Base-by-base conservation (phyloP, 345 rosid genomes). In the Eutrema yunnanense region DNA sequence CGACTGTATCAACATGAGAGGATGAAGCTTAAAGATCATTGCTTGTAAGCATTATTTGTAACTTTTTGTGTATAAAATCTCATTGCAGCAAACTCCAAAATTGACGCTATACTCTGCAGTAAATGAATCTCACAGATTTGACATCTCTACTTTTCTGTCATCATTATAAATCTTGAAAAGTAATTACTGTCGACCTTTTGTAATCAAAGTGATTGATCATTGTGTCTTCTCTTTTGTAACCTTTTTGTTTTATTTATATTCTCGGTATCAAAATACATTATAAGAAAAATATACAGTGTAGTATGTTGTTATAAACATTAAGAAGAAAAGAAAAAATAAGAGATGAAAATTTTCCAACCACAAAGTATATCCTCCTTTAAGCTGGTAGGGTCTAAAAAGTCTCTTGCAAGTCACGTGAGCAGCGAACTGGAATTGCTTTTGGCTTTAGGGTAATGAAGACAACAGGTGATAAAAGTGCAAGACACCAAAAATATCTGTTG, bases 1-100 rank as follows among this genome's bases (percentile, higher is more conserved):
- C 86, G 44, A 90, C 77, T 53, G 69, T 74, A 29, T 49, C 56
- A 63, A 64, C 64, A 43, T 75, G 44, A 74, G 40, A 52, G 36
- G 22, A 48, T 1, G 36, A 73, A 62, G 36, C 29, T 47, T 56
- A 46, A 62, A 62, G 54, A 53, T 26, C 26, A 73, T 48, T 65
- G 50, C 44, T 34, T 56, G 29, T 32, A 56, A 34, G 42, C 61
- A 56, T 55, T 44, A 13, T 14, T 34, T n/a, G 6, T 34, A 8
- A 56, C 60, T 32, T 34, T 27, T 43, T 47, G 50, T 46, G 57
- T 73, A 54, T 64, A 54, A 9, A 54, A 37, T 40, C 29, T 73
- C 66, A 57, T 38, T 66, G 4, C 53, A 57, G 42, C 42, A 32
- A 56, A 55, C 58, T 60, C 72, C 72, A 57, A 59, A 48, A 47